phyloP scores from a whole-genome alignment of 169 alveolate species.

The Ichthyophthirius multifiliis region DNA sequence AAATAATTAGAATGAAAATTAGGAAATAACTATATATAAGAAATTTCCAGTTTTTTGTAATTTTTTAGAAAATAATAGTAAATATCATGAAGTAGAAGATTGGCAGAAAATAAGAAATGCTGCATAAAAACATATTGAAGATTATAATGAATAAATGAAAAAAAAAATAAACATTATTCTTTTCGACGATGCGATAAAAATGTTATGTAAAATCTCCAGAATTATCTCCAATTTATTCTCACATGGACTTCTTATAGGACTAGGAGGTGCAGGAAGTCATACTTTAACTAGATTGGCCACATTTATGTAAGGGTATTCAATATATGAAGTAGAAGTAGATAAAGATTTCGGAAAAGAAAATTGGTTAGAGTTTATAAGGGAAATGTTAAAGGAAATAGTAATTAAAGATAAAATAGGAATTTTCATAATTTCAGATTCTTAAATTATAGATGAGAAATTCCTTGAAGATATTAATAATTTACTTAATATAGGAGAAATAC shows the following conservation, averaged over 20 bases:
- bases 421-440: slow-evolving; percentile 49
- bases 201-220: slow-evolving; percentile 54
- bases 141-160: slow-evolving; percentile 57
- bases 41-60: slow-evolving; percentile 34
- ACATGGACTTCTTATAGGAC: slow-evolving; percentile 62
- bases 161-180: slow-evolving; percentile 43
- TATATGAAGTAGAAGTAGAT: slow-evolving; percentile 55
- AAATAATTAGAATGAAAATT: slow-evolving; percentile 40
- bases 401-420: slow-evolving; percentile 46
- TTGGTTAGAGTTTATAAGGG: slow-evolving; percentile 61
- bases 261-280: slow-evolving; percentile 69
- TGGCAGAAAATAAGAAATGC: slow-evolving; percentile 40
- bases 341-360: slow-evolving; percentile 55
- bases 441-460: slow-evolving; percentile 52
- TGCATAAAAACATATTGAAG: slow-evolving; percentile 41
- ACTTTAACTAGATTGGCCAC: slow-evolving; percentile 55
- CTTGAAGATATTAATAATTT: slow-evolving; percentile 67
- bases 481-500: slow-evolving; percentile 67
- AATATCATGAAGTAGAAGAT: slow-evolving; percentile 54
- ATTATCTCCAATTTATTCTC: slow-evolving; percentile 56
- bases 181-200: slow-evolving; percentile 59
- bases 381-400: slow-evolving; percentile 40
- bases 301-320: slow-evolving; percentile 45
- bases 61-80: slow-evolving; percentile 25
- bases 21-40: slow-evolving; percentile 6